A percentile compares a stretch with the other conserved stretches of the same genome.
Evolutionary conservation across 169 alveolate genomes (phyloP).

Genomic region (Neospora caninum): DNA sequence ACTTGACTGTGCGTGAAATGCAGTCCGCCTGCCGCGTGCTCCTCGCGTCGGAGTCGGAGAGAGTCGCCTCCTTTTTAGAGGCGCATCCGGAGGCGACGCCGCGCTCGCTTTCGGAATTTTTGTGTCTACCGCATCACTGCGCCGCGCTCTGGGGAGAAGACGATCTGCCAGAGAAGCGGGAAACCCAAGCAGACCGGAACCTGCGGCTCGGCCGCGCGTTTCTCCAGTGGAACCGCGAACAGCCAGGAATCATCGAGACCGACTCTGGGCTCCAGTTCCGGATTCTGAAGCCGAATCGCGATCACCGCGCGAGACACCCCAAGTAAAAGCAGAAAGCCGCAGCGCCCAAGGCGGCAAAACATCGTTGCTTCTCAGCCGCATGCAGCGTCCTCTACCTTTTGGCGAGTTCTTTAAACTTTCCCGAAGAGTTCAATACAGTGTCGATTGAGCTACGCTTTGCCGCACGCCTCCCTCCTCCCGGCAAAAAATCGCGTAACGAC

Average conservation of each 20-base stretch:
- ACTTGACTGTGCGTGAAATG: not conserved
- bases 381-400: too few relatives aligned
- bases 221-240: conserved; percentile 5
- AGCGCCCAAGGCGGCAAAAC: too few relatives aligned
- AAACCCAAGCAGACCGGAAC: not conserved
- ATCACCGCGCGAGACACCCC: not conserved
- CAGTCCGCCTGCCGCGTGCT: not conserved
- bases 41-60: not conserved
- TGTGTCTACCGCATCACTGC: not conserved
- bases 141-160: not conserved
- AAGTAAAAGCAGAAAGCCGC: not conserved
- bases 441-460: too few relatives aligned
- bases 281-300: not conserved
- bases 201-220: not conserved
- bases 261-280: conserved; percentile 28
- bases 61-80: too few relatives aligned
- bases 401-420: too few relatives aligned
- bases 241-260: not conserved
- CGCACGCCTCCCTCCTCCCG: too few relatives aligned
- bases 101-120: not conserved
- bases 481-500: too few relatives aligned
- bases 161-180: not conserved
- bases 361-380: too few relatives aligned
- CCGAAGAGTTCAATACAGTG: too few relatives aligned
- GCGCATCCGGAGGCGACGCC: too few relatives aligned